A percentile compares a stretch with the other conserved stretches of the same genome.
These are phyloP conservation scores for Rhynchospora pubera DNA, from an alignment of 176 grass and related monocot genomes.

Conservation along the genomic window DNA sequence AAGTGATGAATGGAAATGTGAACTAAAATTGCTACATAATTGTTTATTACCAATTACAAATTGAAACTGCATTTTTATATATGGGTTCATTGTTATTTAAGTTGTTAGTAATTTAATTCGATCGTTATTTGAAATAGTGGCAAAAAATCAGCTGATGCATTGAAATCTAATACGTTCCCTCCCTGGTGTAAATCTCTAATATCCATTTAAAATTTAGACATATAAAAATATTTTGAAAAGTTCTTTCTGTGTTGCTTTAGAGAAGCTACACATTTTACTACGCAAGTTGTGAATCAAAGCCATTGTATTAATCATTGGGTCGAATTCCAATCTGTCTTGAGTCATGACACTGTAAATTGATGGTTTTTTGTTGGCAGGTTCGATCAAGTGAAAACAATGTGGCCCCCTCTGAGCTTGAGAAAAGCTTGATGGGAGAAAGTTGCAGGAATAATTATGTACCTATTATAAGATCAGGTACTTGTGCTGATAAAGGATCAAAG, in stretches of 20 bases:
- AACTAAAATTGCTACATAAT: too few relatives aligned
- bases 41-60: too few relatives aligned
- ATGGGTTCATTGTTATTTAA: background rate
- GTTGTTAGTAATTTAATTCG: background rate
- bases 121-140: background rate
- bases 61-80: too few relatives aligned
- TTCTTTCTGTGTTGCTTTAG: background rate
- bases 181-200: background rate
- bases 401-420: slow-evolving; percentile 30
- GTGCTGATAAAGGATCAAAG: slow-evolving; percentile 68
- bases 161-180: background rate
- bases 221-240: background rate
- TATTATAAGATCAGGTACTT: slow-evolving; percentile 62
- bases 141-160: background rate
- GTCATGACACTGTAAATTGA: background rate
- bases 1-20: too few relatives aligned
- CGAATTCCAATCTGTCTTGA: background rate
- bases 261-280: background rate
- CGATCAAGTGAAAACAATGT: slow-evolving; percentile 32
- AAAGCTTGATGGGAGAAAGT: slow-evolving; percentile 28
- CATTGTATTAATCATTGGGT: background rate
- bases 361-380: slow-evolving; percentile 35
- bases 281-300: background rate
- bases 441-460: slow-evolving; percentile 44
- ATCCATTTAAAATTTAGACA: background rate